A percentile compares a stretch with the other conserved stretches of the same genome.
These are phyloP conservation scores for Tetrapisispora fleetii DNA, from an alignment of 805 yeast species.

Conservation along the genomic window DNA sequence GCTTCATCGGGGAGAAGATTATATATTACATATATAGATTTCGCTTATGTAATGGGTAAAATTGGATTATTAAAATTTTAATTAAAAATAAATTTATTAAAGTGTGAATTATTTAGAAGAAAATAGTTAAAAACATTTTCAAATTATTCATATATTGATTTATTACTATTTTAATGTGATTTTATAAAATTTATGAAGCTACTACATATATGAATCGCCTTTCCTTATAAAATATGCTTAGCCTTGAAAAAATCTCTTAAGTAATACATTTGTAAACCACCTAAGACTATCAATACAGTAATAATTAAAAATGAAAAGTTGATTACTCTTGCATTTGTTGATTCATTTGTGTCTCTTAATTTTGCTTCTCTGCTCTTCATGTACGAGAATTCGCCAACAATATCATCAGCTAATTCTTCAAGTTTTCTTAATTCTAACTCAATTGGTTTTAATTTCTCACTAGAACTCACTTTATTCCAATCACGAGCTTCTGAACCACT, in stretches of 20 bases:
- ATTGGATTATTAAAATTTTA: slow-evolving; percentile 33
- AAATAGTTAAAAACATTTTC: background rate
- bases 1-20: slow-evolving; percentile 33
- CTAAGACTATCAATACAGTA: slow-evolving; percentile 61
- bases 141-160: background rate
- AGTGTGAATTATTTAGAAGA: background rate
- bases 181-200: background rate
- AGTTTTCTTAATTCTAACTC: slow-evolving; percentile 84
- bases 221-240: slow-evolving; percentile 50
- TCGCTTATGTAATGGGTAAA: slow-evolving; percentile 40
- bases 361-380: slow-evolving; percentile 81
- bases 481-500: slow-evolving; percentile 96
- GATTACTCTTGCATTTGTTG: slow-evolving; percentile 87
- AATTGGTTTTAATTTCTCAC: slow-evolving; percentile 85
- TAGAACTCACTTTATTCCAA: slow-evolving; percentile 90
- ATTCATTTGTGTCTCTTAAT: slow-evolving; percentile 93
- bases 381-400: slow-evolving; percentile 69
- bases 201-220: background rate
- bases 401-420: slow-evolving; percentile 78
- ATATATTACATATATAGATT: slow-evolving; percentile 35
- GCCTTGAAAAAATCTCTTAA: slow-evolving; percentile 86
- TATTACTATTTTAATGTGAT: background rate
- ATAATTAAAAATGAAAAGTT: slow-evolving; percentile 70
- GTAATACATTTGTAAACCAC: slow-evolving; percentile 88
- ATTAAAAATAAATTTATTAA: background rate